These are phyloP conservation scores for Strigomonas culicis DNA, from an alignment of 208 protist genomes.

Conservation along the genomic window DNA sequence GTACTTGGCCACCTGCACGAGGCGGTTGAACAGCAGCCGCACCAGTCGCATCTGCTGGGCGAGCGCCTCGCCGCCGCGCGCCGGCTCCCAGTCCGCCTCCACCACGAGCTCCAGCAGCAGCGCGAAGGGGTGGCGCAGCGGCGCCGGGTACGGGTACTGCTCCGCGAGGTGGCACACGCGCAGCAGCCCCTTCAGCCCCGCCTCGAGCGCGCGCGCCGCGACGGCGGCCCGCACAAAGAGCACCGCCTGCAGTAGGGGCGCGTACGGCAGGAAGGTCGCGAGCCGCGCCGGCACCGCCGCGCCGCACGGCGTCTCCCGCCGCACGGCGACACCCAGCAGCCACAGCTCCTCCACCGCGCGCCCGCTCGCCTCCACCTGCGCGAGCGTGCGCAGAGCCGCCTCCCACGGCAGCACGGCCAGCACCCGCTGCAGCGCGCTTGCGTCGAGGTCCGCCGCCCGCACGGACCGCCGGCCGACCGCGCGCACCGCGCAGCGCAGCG, in stretches of 20 bases:
- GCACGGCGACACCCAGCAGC: background rate
- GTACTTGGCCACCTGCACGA: constrained; percentile 20
- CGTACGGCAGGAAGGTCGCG: too few relatives aligned
- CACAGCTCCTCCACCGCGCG: constrained; percentile 25
- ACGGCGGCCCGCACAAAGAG: too few relatives aligned
- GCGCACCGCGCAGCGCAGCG: constrained; percentile 40
- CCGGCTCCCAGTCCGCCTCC: too few relatives aligned
- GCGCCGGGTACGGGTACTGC: too few relatives aligned
- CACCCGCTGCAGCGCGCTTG: constrained; percentile 64
- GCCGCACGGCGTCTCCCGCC: too few relatives aligned
- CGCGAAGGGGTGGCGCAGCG: too few relatives aligned
- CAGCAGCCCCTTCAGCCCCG: too few relatives aligned
- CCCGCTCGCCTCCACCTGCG: background rate
- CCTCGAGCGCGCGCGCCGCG: too few relatives aligned
- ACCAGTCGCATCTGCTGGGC: background rate
- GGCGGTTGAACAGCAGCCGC: constrained; percentile 20
- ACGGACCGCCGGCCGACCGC: constrained; percentile 26
- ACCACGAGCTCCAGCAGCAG: too few relatives aligned
- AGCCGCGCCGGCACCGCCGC: too few relatives aligned
- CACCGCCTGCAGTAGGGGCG: too few relatives aligned
- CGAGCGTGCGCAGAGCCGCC: constrained; percentile 6
- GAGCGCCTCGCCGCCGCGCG: background rate
- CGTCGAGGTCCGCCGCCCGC: constrained; percentile 51
- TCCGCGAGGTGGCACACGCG: too few relatives aligned
- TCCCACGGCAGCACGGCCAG: constrained; percentile 40